Percentiles rank a stretch among this genome's conserved stretches.
Evolutionary conservation across 2,329 filamentous ascomycete genomes (phyloP).

Genomic region (Fusarium anthophilum): DNA sequence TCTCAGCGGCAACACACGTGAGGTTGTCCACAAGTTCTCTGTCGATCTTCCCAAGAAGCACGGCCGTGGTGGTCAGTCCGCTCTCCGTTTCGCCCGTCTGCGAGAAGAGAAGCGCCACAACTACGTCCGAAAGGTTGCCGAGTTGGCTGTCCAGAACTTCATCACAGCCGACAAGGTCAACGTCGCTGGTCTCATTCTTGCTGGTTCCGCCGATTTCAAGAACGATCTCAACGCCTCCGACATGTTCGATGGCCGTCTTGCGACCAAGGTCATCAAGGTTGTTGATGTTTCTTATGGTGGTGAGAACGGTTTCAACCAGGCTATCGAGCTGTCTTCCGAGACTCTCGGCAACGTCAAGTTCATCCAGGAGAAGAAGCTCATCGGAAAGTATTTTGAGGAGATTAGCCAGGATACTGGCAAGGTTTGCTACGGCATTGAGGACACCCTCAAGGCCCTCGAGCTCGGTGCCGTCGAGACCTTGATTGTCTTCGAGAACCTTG

Average conservation of each 20-base stretch:
- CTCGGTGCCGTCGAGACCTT: conserved; percentile 93
- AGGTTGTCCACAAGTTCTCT: conserved; percentile 96
- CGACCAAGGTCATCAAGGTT: conserved; percentile 97
- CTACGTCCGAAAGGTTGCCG: conserved; percentile 98
- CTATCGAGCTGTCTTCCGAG: conserved; percentile 93
- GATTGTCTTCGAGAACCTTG: conserved; percentile 97
- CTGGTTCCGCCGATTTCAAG: conserved; percentile 99
- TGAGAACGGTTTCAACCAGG: conserved; percentile 99
- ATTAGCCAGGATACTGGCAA: conserved; percentile 97
- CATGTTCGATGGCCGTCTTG: conserved; percentile 92
- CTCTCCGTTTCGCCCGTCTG: conserved; percentile 98
- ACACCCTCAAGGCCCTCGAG: conserved; percentile 96
- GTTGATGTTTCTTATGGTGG: conserved; percentile 99
- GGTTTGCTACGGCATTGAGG: conserved; percentile 97
- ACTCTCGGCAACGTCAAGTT: conserved; percentile 99
- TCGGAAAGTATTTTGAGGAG: conserved; percentile 98
- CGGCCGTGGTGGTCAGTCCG: conserved; percentile 99
- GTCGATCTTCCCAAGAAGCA: conserved; percentile 99
- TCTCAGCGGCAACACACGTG: conserved; percentile 94
- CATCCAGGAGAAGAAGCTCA: conserved; percentile 99
- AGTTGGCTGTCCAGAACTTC: conserved; percentile 98
- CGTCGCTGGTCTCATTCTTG: conserved; percentile 92
- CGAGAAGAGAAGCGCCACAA: conserved; percentile 99
- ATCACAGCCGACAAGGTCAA: conserved; percentile 99
- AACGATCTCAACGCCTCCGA: conserved; percentile 98